A percentile compares a stretch with the other conserved stretches of the same genome.
Evolutionary conservation across 2,329 filamentous ascomycete genomes (phyloP).

Genomic region (Penicillium oxalicum): DNA sequence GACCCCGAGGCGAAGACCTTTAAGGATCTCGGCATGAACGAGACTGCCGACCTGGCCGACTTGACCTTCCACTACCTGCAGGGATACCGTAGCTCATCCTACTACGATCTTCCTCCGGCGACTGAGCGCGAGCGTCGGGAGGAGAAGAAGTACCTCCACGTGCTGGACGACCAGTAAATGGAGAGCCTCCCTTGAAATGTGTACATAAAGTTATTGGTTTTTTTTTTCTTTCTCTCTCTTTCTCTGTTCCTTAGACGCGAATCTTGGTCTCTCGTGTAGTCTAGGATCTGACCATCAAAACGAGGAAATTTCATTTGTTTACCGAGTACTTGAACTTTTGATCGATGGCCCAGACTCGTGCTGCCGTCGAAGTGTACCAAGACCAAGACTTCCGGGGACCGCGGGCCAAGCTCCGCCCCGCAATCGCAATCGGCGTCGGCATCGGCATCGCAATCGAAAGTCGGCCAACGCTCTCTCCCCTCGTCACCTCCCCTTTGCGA

Average conservation of each 20-base stretch:
- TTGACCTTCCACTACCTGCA: conserved; percentile 93
- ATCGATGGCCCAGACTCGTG: neutral
- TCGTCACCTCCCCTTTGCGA: too few relatives aligned
- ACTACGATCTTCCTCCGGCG: conserved; percentile 88
- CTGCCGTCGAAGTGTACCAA: neutral
- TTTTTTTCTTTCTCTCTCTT: too few relatives aligned
- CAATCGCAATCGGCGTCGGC: conserved; percentile 3
- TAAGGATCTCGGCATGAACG: conserved; percentile 79
- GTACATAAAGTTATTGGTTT: conserved; percentile 30
- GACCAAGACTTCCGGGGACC: neutral
- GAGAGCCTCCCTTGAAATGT: conserved; percentile 26
- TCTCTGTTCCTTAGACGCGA: conserved; percentile 30
- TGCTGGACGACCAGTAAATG: conserved; percentile 73
- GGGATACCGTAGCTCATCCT: conserved; percentile 80
- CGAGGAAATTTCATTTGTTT: neutral
- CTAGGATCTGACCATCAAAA: conserved; percentile 5
- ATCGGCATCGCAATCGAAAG: too few relatives aligned
- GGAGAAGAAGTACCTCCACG: conserved; percentile 95
- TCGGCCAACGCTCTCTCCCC: too few relatives aligned
- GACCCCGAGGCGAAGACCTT: conserved; percentile 92
- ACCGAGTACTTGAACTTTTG: neutral
- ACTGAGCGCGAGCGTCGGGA: conserved; percentile 92
- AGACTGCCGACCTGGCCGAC: conserved; percentile 73
- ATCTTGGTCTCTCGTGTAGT: conserved; percentile 30
- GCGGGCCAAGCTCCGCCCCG: conserved; percentile 9